A percentile compares a stretch with the other conserved stretches of the same genome.
Evolutionary conservation across 441 rosid genomes (phyloP).

Genomic region (Arabidopsis lyrata): DNA sequence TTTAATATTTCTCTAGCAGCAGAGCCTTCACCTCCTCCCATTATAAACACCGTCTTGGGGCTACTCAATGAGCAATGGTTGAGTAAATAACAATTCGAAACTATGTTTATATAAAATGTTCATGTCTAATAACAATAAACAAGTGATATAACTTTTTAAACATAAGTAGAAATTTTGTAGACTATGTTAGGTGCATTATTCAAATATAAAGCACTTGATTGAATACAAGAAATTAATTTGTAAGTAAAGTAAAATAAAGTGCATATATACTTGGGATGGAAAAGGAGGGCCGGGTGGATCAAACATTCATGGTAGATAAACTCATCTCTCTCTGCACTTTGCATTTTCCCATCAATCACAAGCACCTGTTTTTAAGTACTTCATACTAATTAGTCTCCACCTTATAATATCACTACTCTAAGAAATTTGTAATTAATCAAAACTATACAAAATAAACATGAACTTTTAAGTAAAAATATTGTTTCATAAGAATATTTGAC

Average conservation of each 20-base stretch:
- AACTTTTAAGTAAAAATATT: not conserved
- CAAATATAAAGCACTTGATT: not conserved
- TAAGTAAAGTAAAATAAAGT: not conserved
- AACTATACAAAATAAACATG: not conserved
- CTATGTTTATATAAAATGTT: not conserved
- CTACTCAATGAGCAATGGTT: conserved; percentile 46
- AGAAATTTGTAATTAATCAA: not conserved
- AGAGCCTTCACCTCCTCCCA: conserved; percentile 99
- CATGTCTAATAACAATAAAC: not conserved
- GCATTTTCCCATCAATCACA: conserved; percentile 97
- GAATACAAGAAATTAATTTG: not conserved
- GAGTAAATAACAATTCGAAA: not conserved
- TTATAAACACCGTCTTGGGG: conserved; percentile 75
- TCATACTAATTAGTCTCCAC: not conserved
- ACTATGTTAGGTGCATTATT: not conserved
- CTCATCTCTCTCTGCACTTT: conserved; percentile 93
- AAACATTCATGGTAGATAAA: conserved; percentile 94
- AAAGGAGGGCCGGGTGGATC: conserved; percentile 82
- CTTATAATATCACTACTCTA: conserved; percentile 4
- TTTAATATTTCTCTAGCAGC: conserved; percentile 91
- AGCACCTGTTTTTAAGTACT: conserved; percentile 54
- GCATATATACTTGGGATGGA: conserved; percentile 68
- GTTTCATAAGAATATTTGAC: not conserved
- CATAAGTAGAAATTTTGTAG: no score
- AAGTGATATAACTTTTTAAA: not conserved